Evolutionary conservation across 192 early-diverging fungal species (phyloP).

Genomic region (Funneliformis geosporum): DNA sequence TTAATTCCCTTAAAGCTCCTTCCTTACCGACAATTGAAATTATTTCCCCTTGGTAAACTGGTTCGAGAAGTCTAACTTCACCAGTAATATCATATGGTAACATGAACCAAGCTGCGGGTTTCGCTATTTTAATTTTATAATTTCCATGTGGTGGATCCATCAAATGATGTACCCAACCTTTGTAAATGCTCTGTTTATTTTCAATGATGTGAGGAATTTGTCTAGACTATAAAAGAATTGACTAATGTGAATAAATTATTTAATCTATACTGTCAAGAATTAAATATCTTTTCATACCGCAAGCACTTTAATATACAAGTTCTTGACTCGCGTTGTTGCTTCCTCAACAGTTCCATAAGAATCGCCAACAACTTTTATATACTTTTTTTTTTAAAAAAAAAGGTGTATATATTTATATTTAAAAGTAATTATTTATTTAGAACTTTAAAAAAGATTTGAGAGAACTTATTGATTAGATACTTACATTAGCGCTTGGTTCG

Average conservation of each 20-base stretch:
- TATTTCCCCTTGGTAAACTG: slow-evolving; percentile 4
- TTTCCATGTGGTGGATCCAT: background rate
- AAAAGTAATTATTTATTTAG: background rate
- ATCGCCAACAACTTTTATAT: slow-evolving; percentile 28
- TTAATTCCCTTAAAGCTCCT: background rate
- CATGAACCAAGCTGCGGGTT: background rate
- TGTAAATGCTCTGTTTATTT: background rate
- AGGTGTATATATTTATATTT: background rate
- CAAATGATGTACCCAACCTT: slow-evolving; percentile 23
- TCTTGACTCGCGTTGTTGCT: slow-evolving; percentile 37
- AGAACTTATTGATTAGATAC: background rate
- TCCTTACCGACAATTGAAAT: background rate
- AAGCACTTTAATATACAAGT: slow-evolving; percentile 39
- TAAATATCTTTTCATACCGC: slow-evolving; percentile 1
- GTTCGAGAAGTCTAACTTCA: background rate
- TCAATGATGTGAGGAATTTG: background rate
- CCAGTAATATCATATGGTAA: background rate
- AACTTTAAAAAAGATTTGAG: no score
- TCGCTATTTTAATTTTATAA: background rate
- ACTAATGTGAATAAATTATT: background rate
- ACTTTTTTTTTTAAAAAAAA: slow-evolving; percentile 3
- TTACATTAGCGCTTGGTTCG: slow-evolving; percentile 27
- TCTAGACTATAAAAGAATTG: background rate
- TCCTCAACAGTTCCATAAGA: slow-evolving; percentile 14
- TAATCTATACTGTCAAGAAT: background rate